Base-by-base conservation (phyloP, 1,139 yeast genomes). In the Debaryomyces nepalensis region DNA sequence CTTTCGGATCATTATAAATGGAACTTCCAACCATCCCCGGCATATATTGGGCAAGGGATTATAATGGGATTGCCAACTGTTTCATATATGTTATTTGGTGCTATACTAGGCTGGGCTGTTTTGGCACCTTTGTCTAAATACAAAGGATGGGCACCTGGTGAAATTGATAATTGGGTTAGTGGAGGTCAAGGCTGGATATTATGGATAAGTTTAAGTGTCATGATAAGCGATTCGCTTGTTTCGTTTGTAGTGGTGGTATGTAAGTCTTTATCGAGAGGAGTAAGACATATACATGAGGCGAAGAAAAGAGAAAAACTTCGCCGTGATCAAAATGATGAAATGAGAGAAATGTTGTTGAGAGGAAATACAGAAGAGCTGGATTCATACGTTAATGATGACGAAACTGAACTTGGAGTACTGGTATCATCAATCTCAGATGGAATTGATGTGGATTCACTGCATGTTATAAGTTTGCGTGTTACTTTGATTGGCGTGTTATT, bases 141-240 rank as follows among this genome's bases (percentile, higher is more conserved):
- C 44, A 60, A 68, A 49, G 85, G 82, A 2, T 93, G 98, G 98
- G 95, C 96, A 0, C 84, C 93, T 0, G 97, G 97, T 0, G 84
- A 82, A 2, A 81, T 88, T 4, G 91, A 87, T 54, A 96, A 90
- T 62, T 93, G 97, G 97, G 84, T 87, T 52, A 75, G 80, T 19
- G 98, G 98, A 1, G 87, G 91, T 1, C 97, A 93, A 58, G 99
- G 99, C 10, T 93, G 99, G 99, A 88, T 93, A 43, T 71, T 93
- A 57, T 93, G 99, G 99, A 73, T 90, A 46, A 84, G 96, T 61
- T 75, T 93, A 53, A 84, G 97, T 26, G 90, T 90, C 30, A 93
- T 93, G 99, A 87, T 93, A 19, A 84, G 89, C 40, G 99, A 93
- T 59, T 87, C 97, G 3, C 70, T 89, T 9, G 89, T 91, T 1